Evolutionary conservation across 768 basidiomycete genomes (phyloP).

Genomic region (Chalciporus pseudorubinellus): DNA sequence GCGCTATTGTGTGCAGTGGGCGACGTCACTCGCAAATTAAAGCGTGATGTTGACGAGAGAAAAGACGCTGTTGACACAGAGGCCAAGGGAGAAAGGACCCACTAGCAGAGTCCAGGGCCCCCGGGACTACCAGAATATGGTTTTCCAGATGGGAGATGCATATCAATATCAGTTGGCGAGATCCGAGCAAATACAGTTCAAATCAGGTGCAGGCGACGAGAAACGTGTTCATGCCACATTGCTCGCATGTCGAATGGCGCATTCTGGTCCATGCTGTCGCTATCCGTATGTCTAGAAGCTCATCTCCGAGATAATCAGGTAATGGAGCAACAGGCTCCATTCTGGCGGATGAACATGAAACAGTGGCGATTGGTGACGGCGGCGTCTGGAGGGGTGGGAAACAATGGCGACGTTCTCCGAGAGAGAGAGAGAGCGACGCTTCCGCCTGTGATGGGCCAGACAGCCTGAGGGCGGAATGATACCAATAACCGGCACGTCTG

Average conservation of each 20-base stretch:
- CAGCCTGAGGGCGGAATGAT: no score
- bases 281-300: conserved; percentile 1
- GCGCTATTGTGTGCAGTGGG: not conserved
- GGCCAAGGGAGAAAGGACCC: not conserved
- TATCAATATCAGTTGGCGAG: conserved; percentile 3
- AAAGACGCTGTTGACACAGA: not conserved
- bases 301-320: not conserved
- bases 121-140: not conserved
- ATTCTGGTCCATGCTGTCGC: conserved; percentile 3
- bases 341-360: not conserved
- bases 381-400: not conserved
- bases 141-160: not conserved
- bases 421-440: not conserved
- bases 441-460: not conserved
- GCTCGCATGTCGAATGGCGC: not conserved
- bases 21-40: not conserved
- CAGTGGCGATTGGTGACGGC: no score
- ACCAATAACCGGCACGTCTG: conserved; percentile 5
- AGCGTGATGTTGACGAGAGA: not conserved
- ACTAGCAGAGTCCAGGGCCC: not conserved
- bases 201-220: conserved; percentile 9
- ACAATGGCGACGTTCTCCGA: not conserved
- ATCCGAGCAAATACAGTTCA: conserved; percentile 13
- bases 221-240: conserved; percentile 18
- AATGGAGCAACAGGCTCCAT: not conserved